These are phyloP conservation scores for Torulaspora microellipsoides DNA, from an alignment of 805 yeast genomes.

Conservation along the genomic window DNA sequence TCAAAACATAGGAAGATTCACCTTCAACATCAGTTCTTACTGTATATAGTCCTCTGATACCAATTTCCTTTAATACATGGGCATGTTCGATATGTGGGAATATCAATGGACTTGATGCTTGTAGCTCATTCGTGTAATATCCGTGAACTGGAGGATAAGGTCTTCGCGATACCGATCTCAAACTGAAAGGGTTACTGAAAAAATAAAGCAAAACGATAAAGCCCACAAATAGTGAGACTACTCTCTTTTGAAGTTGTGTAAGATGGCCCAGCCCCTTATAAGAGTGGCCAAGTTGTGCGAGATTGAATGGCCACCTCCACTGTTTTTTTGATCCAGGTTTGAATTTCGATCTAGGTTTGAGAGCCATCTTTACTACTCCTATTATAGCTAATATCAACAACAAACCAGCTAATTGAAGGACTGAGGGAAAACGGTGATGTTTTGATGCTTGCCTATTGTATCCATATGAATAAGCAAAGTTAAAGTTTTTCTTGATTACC, in stretches of 20 bases:
- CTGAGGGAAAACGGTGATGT: not conserved
- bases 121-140: constrained; percentile 41
- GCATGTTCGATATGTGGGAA: constrained; percentile 77
- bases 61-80: constrained; percentile 52
- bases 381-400: constrained; percentile 16
- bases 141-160: constrained; percentile 40
- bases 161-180: constrained; percentile 9
- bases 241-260: constrained; percentile 3
- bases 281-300: not conserved
- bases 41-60: constrained; percentile 48
- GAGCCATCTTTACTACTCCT: constrained; percentile 23
- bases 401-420: constrained; percentile 6
- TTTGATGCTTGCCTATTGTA: not conserved
- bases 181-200: constrained; percentile 17
- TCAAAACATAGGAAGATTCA: constrained; percentile 35
- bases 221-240: constrained; percentile 6
- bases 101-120: constrained; percentile 49
- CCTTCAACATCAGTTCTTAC: constrained; percentile 46
- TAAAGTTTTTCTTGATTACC: no score
- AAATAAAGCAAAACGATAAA: constrained; percentile 16
- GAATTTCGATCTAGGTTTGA: constrained; percentile 28
- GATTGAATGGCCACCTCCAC: constrained; percentile 5
- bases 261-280: not conserved
- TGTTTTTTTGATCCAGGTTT: constrained; percentile 12
- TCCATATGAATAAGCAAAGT: not conserved